Evolutionary conservation across 2,329 filamentous ascomycete species (phyloP).

Genomic region (Aureobasidium sp.): DNA sequence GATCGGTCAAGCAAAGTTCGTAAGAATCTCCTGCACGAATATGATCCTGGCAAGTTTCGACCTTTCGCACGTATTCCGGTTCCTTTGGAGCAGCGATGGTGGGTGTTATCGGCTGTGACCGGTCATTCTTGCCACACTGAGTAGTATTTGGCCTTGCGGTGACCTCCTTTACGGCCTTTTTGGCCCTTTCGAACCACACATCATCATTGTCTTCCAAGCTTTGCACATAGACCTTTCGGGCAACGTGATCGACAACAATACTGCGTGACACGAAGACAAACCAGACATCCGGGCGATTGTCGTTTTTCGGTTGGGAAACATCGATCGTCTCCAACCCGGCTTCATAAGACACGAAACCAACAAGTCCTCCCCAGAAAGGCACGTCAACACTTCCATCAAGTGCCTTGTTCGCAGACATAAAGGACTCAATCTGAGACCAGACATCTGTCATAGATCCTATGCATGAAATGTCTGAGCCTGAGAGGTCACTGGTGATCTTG

Average conservation of each 20-base stretch:
- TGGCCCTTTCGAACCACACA: constrained; percentile 22
- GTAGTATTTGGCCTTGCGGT: neutral
- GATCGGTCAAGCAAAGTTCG: constrained; percentile 74
- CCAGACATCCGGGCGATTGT: constrained; percentile 60
- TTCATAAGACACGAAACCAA: constrained; percentile 82
- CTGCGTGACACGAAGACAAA: constrained; percentile 71
- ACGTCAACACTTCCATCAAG: constrained; percentile 29
- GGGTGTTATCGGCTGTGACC: neutral
- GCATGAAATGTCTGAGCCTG: neutral
- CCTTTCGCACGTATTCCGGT: constrained; percentile 54
- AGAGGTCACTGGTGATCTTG: constrained; percentile 1
- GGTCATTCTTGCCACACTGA: too few relatives aligned
- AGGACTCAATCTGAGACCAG: constrained; percentile 26
- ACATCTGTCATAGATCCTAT: constrained; percentile 8
- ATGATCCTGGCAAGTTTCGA: constrained; percentile 55
- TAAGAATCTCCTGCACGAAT: constrained; percentile 63
- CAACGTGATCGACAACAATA: constrained; percentile 67
- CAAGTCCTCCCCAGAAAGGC: constrained; percentile 74
- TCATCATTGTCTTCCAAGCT: constrained; percentile 46
- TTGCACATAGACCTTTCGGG: constrained; percentile 59
- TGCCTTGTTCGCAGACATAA: constrained; percentile 32
- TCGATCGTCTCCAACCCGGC: constrained; percentile 60
- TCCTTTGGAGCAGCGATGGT: constrained; percentile 22
- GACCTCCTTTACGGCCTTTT: neutral
- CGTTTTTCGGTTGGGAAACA: constrained; percentile 34